A percentile compares a stretch with the other conserved stretches of the same genome.
These are phyloP conservation scores for Heliocybe sulcata DNA, from an alignment of 1,284 basidiomycete genomes.

Conservation along the genomic window DNA sequence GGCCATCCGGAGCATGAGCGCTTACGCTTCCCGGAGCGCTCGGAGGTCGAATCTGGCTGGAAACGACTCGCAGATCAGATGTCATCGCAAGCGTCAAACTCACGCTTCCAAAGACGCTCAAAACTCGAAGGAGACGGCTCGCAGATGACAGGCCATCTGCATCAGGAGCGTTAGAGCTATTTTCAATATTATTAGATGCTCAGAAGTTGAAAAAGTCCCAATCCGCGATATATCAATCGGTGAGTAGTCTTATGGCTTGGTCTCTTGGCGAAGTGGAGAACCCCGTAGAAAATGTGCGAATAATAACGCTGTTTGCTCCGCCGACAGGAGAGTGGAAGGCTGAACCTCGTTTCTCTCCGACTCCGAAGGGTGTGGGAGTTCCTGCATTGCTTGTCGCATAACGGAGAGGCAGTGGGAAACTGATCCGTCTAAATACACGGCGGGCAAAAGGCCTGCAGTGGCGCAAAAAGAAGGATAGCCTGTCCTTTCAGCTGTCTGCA, in stretches of 20 bases:
- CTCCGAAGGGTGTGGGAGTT: not conserved
- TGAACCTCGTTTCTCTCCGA: not conserved
- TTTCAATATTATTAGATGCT: too few relatives aligned
- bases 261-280: not conserved
- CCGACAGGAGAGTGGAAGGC: not conserved
- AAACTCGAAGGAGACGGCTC: too few relatives aligned
- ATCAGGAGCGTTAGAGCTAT: conserved; percentile 11
- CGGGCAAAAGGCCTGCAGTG: too few relatives aligned
- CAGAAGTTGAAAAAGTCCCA: conserved; percentile 16
- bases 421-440: not conserved
- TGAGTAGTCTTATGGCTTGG: conserved; percentile 9
- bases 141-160: too few relatives aligned
- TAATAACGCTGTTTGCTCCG: not conserved
- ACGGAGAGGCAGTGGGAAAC: not conserved
- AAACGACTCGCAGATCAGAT: too few relatives aligned
- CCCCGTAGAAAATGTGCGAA: not conserved
- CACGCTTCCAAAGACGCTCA: too few relatives aligned
- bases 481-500: too few relatives aligned
- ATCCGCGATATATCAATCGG: conserved; percentile 29
- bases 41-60: too few relatives aligned
- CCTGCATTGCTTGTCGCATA: not conserved
- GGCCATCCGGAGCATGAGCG: too few relatives aligned
- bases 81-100: too few relatives aligned
- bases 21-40: too few relatives aligned
- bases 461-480: too few relatives aligned